These are phyloP conservation scores for Brassica juncea DNA, from an alignment of 345 rosid species.

Conservation along the genomic window DNA sequence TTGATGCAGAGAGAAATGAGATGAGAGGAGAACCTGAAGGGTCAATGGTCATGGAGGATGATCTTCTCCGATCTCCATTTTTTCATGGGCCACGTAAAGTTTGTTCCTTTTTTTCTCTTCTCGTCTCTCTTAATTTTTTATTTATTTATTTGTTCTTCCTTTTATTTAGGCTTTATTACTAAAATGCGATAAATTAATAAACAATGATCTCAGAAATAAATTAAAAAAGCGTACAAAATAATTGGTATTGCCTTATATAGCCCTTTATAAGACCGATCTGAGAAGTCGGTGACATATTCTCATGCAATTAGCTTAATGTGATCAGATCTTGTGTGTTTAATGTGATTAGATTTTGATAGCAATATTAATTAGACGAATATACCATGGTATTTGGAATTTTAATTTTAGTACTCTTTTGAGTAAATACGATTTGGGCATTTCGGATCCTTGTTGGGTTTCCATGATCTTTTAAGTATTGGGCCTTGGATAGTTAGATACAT, in stretches of 20 bases:
- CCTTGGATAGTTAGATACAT: too few relatives aligned
- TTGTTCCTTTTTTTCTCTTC: slow-evolving; percentile 40
- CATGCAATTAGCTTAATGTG: background rate
- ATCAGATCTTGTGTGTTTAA: background rate
- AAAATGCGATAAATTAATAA: background rate
- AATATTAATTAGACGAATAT: background rate
- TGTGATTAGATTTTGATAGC: background rate
- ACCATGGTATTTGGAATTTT: too few relatives aligned
- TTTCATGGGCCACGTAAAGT: slow-evolving; percentile 38
- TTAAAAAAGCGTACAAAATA: background rate
- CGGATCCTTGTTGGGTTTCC: too few relatives aligned
- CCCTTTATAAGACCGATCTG: background rate
- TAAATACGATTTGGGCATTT: too few relatives aligned
- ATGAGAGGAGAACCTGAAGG: slow-evolving; percentile 41
- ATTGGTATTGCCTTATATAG: background rate
- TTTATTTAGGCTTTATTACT: slow-evolving; percentile 21
- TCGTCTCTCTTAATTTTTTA: background rate
- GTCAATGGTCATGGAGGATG: slow-evolving; percentile 45
- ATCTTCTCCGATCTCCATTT: slow-evolving; percentile 53
- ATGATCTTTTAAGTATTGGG: too few relatives aligned
- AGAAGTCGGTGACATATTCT: slow-evolving; percentile 23
- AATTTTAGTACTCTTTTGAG: too few relatives aligned
- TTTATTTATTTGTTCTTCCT: background rate
- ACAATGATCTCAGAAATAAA: background rate
- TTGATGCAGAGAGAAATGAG: background rate